Base-by-base conservation (phyloP, 2,329 filamentous ascomycete species). In the Akanthomyces uredinophilus region DNA sequence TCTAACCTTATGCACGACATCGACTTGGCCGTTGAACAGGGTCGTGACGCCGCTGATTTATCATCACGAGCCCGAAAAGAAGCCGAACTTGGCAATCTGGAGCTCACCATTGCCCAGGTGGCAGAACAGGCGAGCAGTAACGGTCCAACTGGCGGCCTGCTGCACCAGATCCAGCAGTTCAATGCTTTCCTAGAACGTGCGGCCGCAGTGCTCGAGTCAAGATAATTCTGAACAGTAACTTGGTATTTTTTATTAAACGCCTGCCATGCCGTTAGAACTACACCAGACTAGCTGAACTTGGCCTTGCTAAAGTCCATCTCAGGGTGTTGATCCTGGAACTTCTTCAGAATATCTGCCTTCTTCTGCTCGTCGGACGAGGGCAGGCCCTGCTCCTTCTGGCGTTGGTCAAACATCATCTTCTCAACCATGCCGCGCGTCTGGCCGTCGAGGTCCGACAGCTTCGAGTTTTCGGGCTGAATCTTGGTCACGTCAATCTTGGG, bases 361-460 rank as follows among this genome's bases (percentile, higher is more conserved):
- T 93, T 91, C 83, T 96, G 52, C 80, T 99, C 95, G 68, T 98
- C 95, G 67, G 91, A 96, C 14, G 89, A 92, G 52, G 92, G 91
- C 75, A 89, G 83, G 5, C 95, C 95, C 76, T 84, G 81, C 80
- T 98, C 93, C 86, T 99, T 99, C 80, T 98, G 93, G 68, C 90
- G 83, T 82, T 99, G 95, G 79, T 99, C 95, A 71, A 85, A 99
- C 95, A 99, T 99, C 95, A 99, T 99, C 86, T 99, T 99, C 86
- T 99, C 95, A 50, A 99, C 95, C 94, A 99, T 98, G 63, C 87
- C 85, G 66, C 95, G 85, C 60, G 95, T 99, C 82, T 96, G 90
- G 64, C 95, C 95, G 72, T 98, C 94, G 68, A 99, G 81, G 75
- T 99, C 95, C 62, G 90, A 88, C 71, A 99, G 82, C 75, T 92